Conservation (phyloP, 257 asterid genomes). For the Plantago ovata region DNA sequence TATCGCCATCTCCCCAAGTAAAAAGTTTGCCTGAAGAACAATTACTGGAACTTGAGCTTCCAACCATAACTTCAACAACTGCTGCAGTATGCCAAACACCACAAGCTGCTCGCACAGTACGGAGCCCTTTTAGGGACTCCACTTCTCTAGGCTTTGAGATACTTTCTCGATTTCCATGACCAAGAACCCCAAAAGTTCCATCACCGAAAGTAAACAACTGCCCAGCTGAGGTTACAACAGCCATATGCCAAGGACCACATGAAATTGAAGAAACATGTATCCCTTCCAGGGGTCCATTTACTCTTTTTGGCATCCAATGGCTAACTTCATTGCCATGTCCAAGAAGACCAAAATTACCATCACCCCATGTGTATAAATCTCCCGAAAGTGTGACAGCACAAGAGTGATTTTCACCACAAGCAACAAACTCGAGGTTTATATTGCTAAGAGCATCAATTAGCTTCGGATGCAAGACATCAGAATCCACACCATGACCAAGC, state of each 20-base stretch:
- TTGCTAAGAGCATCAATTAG: conserved; percentile 80
- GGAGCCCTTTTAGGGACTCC: conserved; percentile 86
- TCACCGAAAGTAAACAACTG: conserved; percentile 91
- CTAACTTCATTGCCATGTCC: conserved; percentile 97
- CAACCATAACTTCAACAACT: conserved; percentile 95
- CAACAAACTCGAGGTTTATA: conserved; percentile 83
- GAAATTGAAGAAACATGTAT: conserved; percentile 80
- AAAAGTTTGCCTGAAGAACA: conserved; percentile 90
- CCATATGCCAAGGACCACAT: conserved; percentile 98
- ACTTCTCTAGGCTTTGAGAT: conserved; percentile 85
- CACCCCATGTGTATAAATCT: conserved; percentile 91
- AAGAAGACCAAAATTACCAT: conserved; percentile 85
- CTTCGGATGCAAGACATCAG: conserved; percentile 84
- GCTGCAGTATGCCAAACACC: conserved; percentile 99
- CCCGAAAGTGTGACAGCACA: conserved; percentile 95
- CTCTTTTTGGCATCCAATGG: conserved; percentile 93
- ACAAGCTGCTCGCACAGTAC: conserved; percentile 85
- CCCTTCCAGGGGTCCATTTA: conserved; percentile 85
- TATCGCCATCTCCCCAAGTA: conserved; percentile 98
- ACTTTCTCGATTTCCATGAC: conserved; percentile 80
- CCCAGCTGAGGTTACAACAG: conserved; percentile 94
- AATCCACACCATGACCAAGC: conserved; percentile 98
- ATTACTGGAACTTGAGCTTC: conserved; percentile 86
- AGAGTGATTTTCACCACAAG: conserved; percentile 87
- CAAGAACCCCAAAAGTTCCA: conserved; percentile 94